Evolutionary conservation across 2,329 filamentous ascomycete genomes (phyloP), one percentile per base, ranked within the genome.

Genomic region (Cordyceps fumosorosea): DNA sequence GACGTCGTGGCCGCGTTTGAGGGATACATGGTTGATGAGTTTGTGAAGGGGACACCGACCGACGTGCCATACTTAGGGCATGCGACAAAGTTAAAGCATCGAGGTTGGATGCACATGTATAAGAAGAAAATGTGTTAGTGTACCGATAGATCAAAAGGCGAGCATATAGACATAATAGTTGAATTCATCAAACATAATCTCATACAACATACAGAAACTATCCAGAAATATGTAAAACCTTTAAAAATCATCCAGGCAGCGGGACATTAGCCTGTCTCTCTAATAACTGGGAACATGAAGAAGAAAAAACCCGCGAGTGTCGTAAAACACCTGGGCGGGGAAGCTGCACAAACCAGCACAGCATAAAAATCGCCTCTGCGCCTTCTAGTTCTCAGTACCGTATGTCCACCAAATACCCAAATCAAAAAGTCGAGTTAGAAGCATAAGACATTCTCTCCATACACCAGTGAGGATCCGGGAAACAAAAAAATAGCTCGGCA

Each of bases 231-330:
- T 42, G 29, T 26, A n/a, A n/a, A 37, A 58, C 34, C 22, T 34
- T 48, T 48, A 26, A 47, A 45, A 37, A 57, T 57, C 42, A 48
- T 48, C 42, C 55, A 48, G 55, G 42, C 55, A 47, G 26, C n/a
- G 12, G 26, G 34, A 24, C 20, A 57, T 48, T 48, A 57, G 42
- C 26, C 29, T n/a, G 55, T 57, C 26, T 65, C 40, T 65, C 40
- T 44, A 64, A 60, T 68, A 14, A 20, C 26, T 37, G 11, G 20
- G 24, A 26, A 29, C 47, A 50, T 12, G 7, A 48, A 48, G 22
- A 24, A 47, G 24, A 7, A 26, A 4, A 59, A 51, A 57, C 68
- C 57, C 10, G 66, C 60, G 12, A 57, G 18, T 24, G 48, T 63
- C 20, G 20, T 44, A 42, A 14, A 51, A 51, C 56, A 50, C 29